phyloP scores from a whole-genome alignment of 2,329 filamentous ascomycete species.

The Colletotrichum cordylinicola region DNA sequence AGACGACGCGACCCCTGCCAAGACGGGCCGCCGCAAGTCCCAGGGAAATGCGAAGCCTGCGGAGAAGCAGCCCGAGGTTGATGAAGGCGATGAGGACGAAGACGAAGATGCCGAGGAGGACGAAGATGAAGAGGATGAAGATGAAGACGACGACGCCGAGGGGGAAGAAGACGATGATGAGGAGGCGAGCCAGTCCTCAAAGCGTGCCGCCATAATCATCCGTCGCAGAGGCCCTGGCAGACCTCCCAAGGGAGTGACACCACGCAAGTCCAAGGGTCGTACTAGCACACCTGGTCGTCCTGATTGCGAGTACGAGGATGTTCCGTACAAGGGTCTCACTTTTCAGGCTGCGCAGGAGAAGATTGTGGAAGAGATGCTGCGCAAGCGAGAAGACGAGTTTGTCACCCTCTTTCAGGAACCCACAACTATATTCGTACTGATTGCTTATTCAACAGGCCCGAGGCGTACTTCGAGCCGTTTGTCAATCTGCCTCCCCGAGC shows the following conservation, averaged over 20 bases:
- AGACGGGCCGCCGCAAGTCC: constrained; percentile 6
- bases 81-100: constrained; percentile 30
- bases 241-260: constrained; percentile 36
- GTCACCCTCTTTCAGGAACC: constrained; percentile 26
- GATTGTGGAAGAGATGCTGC: constrained; percentile 77
- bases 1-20: constrained; percentile 23
- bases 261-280: constrained; percentile 33
- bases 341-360: constrained; percentile 90
- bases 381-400: constrained; percentile 71
- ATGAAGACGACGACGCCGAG: constrained; percentile 31
- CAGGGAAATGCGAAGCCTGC: constrained; percentile 17
- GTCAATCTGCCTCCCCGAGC: constrained; percentile 77
- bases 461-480: constrained; percentile 75
- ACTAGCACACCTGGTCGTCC: constrained; percentile 47
- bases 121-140: constrained; percentile 30
- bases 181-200: constrained; percentile 31
- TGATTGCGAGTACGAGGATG: constrained; percentile 59
- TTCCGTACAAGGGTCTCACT: constrained; percentile 72
- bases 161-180: constrained; percentile 38
- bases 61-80: constrained; percentile 33
- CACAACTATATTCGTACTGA: constrained; percentile 4
- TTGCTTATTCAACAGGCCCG: constrained; percentile 61
- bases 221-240: constrained; percentile 42
- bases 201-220: constrained; percentile 39
- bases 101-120: constrained; percentile 29